These are phyloP conservation scores for Mortierella sp. DNA, from an alignment of 371 early-diverging fungal genomes.

Conservation along the genomic window DNA sequence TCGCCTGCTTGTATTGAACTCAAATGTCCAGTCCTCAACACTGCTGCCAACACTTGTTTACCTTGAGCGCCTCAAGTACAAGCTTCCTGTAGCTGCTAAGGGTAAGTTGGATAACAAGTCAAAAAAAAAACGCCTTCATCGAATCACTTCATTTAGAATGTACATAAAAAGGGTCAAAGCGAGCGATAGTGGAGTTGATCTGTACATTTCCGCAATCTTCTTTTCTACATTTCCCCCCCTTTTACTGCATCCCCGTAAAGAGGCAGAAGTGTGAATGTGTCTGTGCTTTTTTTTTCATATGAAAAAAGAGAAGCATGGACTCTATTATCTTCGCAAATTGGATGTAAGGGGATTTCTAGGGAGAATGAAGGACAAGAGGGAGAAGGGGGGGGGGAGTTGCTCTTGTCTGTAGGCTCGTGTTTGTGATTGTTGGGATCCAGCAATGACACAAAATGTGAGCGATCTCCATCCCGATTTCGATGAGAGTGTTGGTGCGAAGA, in stretches of 20 bases:
- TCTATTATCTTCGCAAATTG: too few relatives aligned
- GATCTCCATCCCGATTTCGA: neutral
- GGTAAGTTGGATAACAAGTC: conserved; percentile 29
- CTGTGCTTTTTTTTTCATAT: neutral
- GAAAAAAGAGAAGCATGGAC: neutral
- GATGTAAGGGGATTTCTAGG: neutral
- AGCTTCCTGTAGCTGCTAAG: conserved; percentile 53
- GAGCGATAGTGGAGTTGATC: conserved; percentile 15
- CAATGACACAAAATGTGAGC: neutral
- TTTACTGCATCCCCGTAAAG: neutral
- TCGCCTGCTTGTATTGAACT: conserved; percentile 64
- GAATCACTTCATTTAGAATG: conserved; percentile 1
- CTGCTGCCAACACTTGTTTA: conserved; percentile 72
- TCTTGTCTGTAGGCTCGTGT: neutral
- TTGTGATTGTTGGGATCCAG: neutral
- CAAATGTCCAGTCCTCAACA: conserved; percentile 71
- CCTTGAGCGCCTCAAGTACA: conserved; percentile 65
- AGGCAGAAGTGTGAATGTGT: neutral
- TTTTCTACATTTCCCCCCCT: neutral
- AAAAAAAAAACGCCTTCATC: neutral
- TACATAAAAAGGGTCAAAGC: neutral
- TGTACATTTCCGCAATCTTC: conserved; percentile 11
- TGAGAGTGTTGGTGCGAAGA: neutral
- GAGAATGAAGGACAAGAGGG: neutral
- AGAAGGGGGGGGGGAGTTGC: neutral